Evolutionary conservation across 768 basidiomycete species (phyloP).

Genomic region (Hortiboletus flavorubellus): DNA sequence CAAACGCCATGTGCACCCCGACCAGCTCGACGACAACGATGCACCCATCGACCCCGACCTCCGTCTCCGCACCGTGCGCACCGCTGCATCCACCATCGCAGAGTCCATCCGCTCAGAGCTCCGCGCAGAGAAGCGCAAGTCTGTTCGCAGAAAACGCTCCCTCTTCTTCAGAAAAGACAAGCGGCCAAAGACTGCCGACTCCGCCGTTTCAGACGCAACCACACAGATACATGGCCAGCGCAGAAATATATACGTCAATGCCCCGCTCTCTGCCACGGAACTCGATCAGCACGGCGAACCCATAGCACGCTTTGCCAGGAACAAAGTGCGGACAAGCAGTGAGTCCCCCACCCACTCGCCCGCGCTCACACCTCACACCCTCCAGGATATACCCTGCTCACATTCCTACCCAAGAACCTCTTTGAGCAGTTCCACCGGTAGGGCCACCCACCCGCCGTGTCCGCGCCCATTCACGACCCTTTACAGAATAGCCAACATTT

Average conservation of each 20-base stretch:
- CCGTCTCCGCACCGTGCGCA: slow-evolving; percentile 87
- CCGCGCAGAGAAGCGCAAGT: slow-evolving; percentile 53
- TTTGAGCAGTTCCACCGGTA: slow-evolving; percentile 92
- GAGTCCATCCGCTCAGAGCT: slow-evolving; percentile 81
- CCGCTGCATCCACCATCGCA: slow-evolving; percentile 86
- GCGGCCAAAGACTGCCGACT: slow-evolving; percentile 32
- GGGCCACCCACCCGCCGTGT: slow-evolving; percentile 15
- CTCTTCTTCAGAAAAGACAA: slow-evolving; percentile 60
- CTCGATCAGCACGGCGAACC: slow-evolving; percentile 75
- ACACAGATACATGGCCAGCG: slow-evolving; percentile 48
- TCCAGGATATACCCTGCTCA: slow-evolving; percentile 84
- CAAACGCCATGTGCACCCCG: slow-evolving; percentile 35
- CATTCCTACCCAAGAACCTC: slow-evolving; percentile 92
- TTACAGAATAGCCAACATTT: slow-evolving; percentile 82
- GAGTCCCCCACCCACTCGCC: slow-evolving; percentile 32
- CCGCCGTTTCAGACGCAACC: slow-evolving; percentile 29
- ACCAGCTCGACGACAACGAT: slow-evolving; percentile 54
- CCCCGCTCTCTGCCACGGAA: slow-evolving; percentile 60
- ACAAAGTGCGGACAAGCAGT: slow-evolving; percentile 95
- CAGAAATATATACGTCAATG: slow-evolving; percentile 81
- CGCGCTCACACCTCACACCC: neutral
- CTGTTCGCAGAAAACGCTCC: slow-evolving; percentile 45
- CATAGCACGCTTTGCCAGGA: slow-evolving; percentile 72
- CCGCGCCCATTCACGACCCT: neutral
- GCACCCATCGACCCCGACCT: slow-evolving; percentile 78